Evolutionary conservation across 768 basidiomycete species (phyloP).

Genomic region (Leccinum subtestaceum): DNA sequence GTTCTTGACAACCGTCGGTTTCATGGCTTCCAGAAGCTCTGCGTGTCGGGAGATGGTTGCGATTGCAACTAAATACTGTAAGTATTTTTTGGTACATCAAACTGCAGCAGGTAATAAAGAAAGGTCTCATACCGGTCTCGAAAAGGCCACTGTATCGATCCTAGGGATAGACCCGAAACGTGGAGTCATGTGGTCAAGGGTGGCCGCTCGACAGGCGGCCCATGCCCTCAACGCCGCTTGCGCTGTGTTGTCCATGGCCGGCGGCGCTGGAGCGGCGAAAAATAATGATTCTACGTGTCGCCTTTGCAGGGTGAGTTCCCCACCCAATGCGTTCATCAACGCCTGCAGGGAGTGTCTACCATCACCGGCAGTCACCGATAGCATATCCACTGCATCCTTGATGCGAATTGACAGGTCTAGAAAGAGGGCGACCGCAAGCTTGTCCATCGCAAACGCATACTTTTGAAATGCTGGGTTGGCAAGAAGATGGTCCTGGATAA

Average conservation of each 20-base stretch:
- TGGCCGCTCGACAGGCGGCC: conserved; percentile 40
- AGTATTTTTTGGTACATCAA: not conserved
- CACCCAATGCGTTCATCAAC: conserved; percentile 39
- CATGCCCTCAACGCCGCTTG: conserved; percentile 44
- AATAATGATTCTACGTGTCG: conserved; percentile 31
- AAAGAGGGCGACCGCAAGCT: conserved; percentile 38
- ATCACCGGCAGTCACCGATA: conserved; percentile 28
- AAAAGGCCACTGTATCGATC: conserved; percentile 28
- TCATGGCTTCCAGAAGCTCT: conserved; percentile 45
- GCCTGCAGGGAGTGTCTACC: conserved; percentile 35
- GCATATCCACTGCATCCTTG: conserved; percentile 38
- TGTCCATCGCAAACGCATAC: conserved; percentile 47
- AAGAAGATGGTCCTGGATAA: conserved; percentile 35
- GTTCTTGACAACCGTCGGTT: conserved; percentile 45
- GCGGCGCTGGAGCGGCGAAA: conserved; percentile 12
- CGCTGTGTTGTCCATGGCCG: conserved; percentile 13
- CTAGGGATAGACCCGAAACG: conserved; percentile 17
- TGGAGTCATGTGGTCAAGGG: conserved; percentile 17
- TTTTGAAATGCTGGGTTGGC: conserved; percentile 29
- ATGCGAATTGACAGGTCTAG: conserved; percentile 38
- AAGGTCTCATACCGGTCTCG: conserved; percentile 26
- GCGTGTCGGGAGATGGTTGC: conserved; percentile 45
- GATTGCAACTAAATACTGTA: conserved; percentile 43
- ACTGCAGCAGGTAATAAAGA: not conserved
- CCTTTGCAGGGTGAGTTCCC: conserved; percentile 29